Percentiles rank a stretch among this genome's conserved stretches.
phyloP scores from a whole-genome alignment of 208 protist genomes.

The Angomonas desouzai region DNA sequence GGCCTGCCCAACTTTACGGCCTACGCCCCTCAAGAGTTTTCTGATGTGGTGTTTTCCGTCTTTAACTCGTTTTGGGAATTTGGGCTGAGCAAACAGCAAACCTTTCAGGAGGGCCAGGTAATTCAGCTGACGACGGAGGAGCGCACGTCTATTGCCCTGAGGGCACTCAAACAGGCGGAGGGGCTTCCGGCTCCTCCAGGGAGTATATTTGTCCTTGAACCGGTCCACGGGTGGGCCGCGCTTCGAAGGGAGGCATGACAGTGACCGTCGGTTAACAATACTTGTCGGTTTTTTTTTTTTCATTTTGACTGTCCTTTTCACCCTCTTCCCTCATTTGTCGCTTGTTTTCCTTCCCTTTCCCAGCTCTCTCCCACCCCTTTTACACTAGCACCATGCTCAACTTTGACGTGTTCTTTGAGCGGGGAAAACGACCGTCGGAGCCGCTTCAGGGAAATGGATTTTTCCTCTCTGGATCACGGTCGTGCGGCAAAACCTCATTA shows the following conservation, averaged over 20 bases:
- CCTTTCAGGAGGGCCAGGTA: conserved; percentile 7
- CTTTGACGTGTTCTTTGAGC: conserved; percentile 12
- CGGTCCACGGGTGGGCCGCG: conserved; percentile 12
- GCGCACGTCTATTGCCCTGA: conserved; percentile 1
- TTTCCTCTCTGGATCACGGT: conserved; percentile 40
- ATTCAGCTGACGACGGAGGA: conserved; percentile 9
- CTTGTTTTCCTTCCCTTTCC: conserved; percentile 3
- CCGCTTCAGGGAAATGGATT: conserved; percentile 38
- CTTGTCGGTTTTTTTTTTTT: too few species aligned
- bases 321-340: background rate
- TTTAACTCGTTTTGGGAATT: conserved; percentile 20
- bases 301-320: too few species aligned
- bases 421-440: conserved; percentile 11
- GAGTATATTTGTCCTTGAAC: conserved; percentile 20
- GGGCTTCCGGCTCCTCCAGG: conserved; percentile 6
- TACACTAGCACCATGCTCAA: background rate
- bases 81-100: conserved; percentile 1
- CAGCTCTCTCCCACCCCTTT: too few species aligned
- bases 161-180: conserved; percentile 6
- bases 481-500: conserved; percentile 56
- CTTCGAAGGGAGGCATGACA: background rate
- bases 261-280: too few species aligned
- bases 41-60: conserved; percentile 13
- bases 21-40: conserved; percentile 10
- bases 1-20: conserved; percentile 19